A percentile compares a stretch with the other conserved stretches of the same genome.
These are phyloP conservation scores for Aspergillus phoenicis DNA, from an alignment of 2,329 filamentous ascomycete species.

Conservation along the genomic window DNA sequence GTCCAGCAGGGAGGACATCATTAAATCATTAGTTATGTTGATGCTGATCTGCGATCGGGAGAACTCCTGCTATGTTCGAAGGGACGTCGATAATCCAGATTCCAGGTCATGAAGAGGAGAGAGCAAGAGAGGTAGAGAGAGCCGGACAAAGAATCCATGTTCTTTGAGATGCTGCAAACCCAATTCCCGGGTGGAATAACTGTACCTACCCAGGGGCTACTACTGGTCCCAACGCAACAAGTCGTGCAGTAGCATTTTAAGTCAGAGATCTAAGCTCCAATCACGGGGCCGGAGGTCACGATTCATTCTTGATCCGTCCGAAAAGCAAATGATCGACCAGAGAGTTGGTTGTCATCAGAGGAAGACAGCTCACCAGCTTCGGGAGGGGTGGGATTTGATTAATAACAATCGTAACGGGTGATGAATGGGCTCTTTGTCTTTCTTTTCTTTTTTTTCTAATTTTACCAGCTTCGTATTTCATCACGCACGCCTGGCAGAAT, in stretches of 20 bases:
- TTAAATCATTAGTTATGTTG: not conserved
- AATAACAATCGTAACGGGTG: slow-evolving; percentile 5
- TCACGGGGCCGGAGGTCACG: slow-evolving; percentile 15
- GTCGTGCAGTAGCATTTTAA: slow-evolving; percentile 23
- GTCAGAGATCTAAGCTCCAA: slow-evolving; percentile 18
- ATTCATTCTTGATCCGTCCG: slow-evolving; percentile 24
- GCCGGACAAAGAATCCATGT: not conserved
- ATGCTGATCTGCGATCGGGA: not conserved
- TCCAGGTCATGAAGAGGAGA: not conserved
- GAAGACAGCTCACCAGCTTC: slow-evolving; percentile 24
- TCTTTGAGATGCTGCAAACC: not conserved
- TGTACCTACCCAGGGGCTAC: not conserved
- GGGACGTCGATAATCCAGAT: not conserved
- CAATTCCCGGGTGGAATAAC: not conserved
- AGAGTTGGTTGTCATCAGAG: slow-evolving; percentile 19
- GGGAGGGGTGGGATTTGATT: slow-evolving; percentile 12
- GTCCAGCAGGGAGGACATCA: slow-evolving; percentile 8
- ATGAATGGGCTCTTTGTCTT: not conserved
- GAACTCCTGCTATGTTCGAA: not conserved
- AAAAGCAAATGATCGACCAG: slow-evolving; percentile 24
- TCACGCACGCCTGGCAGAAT: not conserved
- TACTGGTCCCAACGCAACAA: slow-evolving; percentile 16
- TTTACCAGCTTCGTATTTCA: not conserved
- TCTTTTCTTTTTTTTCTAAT: not conserved
- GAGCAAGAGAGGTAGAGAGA: too few species aligned